Evolutionary conservation across 768 basidiomycete species (phyloP).

Genomic region (Termitomyces sp.): DNA sequence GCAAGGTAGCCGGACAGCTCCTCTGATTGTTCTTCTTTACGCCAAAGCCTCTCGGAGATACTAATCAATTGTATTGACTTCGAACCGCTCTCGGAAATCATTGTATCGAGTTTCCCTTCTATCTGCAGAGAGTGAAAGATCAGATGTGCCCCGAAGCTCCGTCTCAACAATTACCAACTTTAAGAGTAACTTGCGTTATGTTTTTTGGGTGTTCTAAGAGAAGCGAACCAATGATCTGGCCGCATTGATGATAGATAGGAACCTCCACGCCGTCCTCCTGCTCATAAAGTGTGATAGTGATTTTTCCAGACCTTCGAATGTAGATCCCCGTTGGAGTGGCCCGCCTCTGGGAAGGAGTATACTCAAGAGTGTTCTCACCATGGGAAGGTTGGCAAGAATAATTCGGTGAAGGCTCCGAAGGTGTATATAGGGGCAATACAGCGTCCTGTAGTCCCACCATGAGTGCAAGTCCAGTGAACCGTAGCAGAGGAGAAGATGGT

Average conservation of each 20-base stretch:
- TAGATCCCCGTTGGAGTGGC: constrained; percentile 34
- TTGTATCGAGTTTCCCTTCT: constrained; percentile 35
- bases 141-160: neutral
- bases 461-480: neutral
- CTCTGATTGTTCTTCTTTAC: constrained; percentile 1
- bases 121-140: constrained; percentile 25
- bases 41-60: constrained; percentile 31
- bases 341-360: constrained; percentile 30
- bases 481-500: neutral
- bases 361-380: constrained; percentile 50
- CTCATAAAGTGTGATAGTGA: constrained; percentile 39
- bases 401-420: constrained; percentile 46
- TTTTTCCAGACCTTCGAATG: constrained; percentile 31
- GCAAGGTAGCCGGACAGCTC: constrained; percentile 29
- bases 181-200: constrained; percentile 38
- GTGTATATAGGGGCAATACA: constrained; percentile 46
- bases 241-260: constrained; percentile 43
- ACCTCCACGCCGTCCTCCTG: constrained; percentile 34
- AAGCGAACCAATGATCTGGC: constrained; percentile 36
- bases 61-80: constrained; percentile 28
- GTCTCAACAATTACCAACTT: constrained; percentile 28
- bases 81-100: constrained; percentile 32
- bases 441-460: constrained; percentile 4
- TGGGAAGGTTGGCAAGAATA: constrained; percentile 52
- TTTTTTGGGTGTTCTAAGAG: constrained; percentile 32